Conservation (phyloP, 2,329 filamentous ascomycete genomes). For the Ramularia endophylla region DNA sequence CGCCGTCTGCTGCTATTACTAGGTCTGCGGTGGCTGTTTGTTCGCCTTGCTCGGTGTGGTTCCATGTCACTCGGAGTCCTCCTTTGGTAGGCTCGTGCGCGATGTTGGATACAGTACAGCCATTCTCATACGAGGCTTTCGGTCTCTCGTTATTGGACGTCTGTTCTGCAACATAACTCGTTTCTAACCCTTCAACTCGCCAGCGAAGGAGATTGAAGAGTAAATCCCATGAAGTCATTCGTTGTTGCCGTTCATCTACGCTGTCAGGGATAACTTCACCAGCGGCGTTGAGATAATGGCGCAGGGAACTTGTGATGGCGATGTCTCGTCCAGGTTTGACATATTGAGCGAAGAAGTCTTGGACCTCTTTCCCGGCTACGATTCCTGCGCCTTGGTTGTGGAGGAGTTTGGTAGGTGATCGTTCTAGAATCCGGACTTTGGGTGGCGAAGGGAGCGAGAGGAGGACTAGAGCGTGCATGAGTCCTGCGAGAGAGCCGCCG, state of each 20-base stretch:
- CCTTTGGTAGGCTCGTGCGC: slow-evolving; percentile 12
- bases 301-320: slow-evolving; percentile 22
- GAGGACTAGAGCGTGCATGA: slow-evolving; percentile 25
- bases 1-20: slow-evolving; percentile 42
- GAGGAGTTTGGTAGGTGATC: slow-evolving; percentile 37
- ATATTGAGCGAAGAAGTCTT: slow-evolving; percentile 39
- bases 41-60: slow-evolving; percentile 18
- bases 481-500: slow-evolving; percentile 27
- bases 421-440: slow-evolving; percentile 34
- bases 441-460: slow-evolving; percentile 21
- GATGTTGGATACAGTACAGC: slow-evolving; percentile 25
- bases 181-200: slow-evolving; percentile 38
- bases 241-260: slow-evolving; percentile 32
- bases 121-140: slow-evolving; percentile 26
- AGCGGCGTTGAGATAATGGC: slow-evolving; percentile 26
- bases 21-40: slow-evolving; percentile 29
- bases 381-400: slow-evolving; percentile 47
- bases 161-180: slow-evolving; percentile 23
- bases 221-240: slow-evolving; percentile 47
- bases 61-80: slow-evolving; percentile 24
- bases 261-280: slow-evolving; percentile 25
- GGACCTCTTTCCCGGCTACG: slow-evolving; percentile 41
- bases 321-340: slow-evolving; percentile 34
- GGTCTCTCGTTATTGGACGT: slow-evolving; percentile 8
- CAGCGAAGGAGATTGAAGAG: slow-evolving; percentile 42